phyloP scores from a whole-genome alignment of 345 rosid genomes.

The Eucalyptus albens region DNA sequence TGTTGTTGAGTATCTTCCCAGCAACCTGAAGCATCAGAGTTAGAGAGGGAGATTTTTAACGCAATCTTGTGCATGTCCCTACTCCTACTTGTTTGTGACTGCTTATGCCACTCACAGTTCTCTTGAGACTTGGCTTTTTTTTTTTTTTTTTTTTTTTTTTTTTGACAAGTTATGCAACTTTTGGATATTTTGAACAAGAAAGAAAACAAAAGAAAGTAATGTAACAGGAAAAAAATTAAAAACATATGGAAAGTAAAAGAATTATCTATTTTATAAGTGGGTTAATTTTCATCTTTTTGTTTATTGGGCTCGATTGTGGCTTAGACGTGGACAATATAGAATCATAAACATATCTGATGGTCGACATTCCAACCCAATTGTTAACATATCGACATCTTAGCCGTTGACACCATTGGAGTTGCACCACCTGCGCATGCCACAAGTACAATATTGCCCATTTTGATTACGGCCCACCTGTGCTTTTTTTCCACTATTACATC shows the following conservation, averaged over 20 bases:
- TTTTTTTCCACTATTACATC: not conserved
- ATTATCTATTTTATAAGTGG: not conserved
- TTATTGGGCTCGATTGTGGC: not conserved
- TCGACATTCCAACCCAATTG: not conserved
- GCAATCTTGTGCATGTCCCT: not conserved
- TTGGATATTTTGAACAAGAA: not conserved
- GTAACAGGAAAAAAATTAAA: not conserved
- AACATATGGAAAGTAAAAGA: not conserved
- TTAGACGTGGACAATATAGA: not conserved
- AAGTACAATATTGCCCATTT: not conserved
- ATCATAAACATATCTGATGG: not conserved
- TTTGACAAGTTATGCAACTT: not conserved
- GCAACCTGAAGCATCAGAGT: slow-evolving; percentile 37
- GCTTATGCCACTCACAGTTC: not conserved
- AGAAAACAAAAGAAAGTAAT: not conserved
- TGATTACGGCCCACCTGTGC: not conserved
- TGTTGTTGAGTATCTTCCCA: slow-evolving; percentile 45
- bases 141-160: too few relatives aligned
- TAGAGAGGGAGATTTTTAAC: not conserved
- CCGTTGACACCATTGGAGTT: not conserved
- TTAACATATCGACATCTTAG: not conserved
- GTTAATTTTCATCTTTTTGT: not conserved
- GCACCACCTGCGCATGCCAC: not conserved
- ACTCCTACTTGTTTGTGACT: not conserved
- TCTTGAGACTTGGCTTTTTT: too few relatives aligned